Conservation (phyloP, 805 yeast genomes). For the Metschnikowia santaceciliae region DNA sequence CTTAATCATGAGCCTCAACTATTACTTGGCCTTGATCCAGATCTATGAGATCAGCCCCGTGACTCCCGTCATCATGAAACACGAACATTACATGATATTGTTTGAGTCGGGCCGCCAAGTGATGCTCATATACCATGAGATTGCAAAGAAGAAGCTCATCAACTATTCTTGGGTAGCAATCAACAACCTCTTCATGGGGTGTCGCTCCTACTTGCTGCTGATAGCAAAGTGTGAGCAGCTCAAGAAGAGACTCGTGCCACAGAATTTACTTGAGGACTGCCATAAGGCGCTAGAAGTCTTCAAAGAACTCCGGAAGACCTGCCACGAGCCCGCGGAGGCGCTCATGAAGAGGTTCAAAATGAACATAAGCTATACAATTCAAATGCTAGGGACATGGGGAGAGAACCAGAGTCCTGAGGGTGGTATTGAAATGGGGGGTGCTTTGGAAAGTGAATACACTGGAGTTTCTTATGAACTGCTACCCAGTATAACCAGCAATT, state of each 20-base stretch:
- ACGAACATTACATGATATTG: slow-evolving; percentile 7
- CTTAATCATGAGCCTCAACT: slow-evolving; percentile 11
- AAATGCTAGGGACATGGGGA: not conserved
- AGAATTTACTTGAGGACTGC: slow-evolving; percentile 3
- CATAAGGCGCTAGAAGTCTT: slow-evolving; percentile 1
- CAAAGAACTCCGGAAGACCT: slow-evolving; percentile 5
- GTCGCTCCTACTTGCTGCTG: slow-evolving; percentile 10
- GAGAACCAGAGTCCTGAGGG: not conserved
- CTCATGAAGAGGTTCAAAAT: slow-evolving; percentile 1
- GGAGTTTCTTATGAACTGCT: not conserved
- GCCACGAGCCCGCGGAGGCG: slow-evolving; percentile 5
- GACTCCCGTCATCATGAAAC: slow-evolving; percentile 7
- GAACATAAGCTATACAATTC: not conserved
- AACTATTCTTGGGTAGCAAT: slow-evolving; percentile 18
- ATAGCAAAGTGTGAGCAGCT: slow-evolving; percentile 4
- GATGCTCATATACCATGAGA: slow-evolving; percentile 11
- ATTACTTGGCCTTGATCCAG: slow-evolving; percentile 10
- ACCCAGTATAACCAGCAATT: not conserved
- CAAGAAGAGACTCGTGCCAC: not conserved
- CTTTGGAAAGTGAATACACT: not conserved
- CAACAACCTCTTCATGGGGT: slow-evolving; percentile 13
- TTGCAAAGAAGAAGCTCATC: slow-evolving; percentile 5
- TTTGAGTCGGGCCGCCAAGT: slow-evolving; percentile 12
- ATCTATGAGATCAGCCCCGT: slow-evolving; percentile 11
- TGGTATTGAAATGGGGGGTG: not conserved